Conservation (phyloP, 2,329 filamentous ascomycete genomes). For the Talaromyces sp. region DNA sequence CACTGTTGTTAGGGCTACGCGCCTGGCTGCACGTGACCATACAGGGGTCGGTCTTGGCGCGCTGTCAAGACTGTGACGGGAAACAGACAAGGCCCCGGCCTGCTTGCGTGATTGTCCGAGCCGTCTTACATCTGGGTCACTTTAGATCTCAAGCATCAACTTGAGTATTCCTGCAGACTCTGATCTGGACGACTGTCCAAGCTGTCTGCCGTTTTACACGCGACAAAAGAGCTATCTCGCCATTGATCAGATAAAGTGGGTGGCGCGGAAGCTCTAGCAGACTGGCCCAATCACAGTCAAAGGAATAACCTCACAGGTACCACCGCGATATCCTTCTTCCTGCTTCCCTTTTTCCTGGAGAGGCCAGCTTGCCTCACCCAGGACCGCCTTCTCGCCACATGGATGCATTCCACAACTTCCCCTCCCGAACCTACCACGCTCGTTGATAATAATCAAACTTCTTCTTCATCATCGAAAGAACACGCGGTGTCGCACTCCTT, state of each 20-base stretch:
- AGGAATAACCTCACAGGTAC: constrained; percentile 10
- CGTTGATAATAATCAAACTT: constrained; percentile 5
- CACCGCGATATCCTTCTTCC: not conserved
- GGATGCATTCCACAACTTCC: constrained; percentile 17
- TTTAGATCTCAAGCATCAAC: not conserved
- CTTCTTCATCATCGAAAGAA: not conserved
- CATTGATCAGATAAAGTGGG: not conserved
- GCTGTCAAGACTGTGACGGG: not conserved
- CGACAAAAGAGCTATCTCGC: not conserved
- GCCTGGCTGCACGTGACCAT: not conserved
- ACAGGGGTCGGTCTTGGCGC: not conserved
- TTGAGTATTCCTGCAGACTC: not conserved
- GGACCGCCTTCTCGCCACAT: constrained; percentile 18
- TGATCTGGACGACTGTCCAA: not conserved
- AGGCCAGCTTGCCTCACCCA: constrained; percentile 27
- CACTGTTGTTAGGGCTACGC: not conserved
- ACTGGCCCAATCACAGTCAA: not conserved
- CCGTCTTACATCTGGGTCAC: not conserved
- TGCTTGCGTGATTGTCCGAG: not conserved
- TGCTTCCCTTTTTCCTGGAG: constrained; percentile 11
- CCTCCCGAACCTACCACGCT: constrained; percentile 15
- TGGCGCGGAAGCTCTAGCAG: not conserved
- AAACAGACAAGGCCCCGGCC: not conserved
- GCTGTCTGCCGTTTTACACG: not conserved
- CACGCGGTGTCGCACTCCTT: constrained; percentile 12